phyloP scores from a whole-genome alignment of 2,329 filamentous ascomycete genomes.

The Aspergillus sp. region DNA sequence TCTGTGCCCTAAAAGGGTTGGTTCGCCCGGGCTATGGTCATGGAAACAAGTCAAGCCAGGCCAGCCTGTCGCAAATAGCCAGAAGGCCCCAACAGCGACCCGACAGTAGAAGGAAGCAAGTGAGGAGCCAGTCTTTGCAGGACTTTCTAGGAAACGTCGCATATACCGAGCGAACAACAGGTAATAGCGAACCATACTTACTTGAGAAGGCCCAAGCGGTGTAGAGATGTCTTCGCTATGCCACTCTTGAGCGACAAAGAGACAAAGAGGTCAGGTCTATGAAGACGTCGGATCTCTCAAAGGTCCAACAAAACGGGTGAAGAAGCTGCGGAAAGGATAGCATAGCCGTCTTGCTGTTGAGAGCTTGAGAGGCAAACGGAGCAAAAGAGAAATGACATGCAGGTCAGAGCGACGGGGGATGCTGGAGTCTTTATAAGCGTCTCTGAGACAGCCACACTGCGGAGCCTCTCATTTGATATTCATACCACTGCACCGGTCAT shows the following conservation, averaged over 20 bases:
- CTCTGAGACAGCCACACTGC: constrained; percentile 32
- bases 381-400: constrained; percentile 12
- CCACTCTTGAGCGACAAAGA: neutral
- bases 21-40: neutral
- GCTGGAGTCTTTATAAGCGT: constrained; percentile 35
- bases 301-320: neutral
- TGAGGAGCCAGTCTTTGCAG: neutral
- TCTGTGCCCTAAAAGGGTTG: neutral
- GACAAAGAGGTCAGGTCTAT: neutral
- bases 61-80: neutral
- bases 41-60: neutral
- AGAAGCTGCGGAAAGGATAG: neutral
- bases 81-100: neutral
- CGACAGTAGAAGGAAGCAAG: neutral
- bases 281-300: neutral
- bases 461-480: constrained; percentile 45
- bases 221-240: neutral
- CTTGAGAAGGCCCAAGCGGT: neutral
- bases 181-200: neutral
- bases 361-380: constrained; percentile 4
- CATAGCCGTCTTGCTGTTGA: constrained; percentile 1
- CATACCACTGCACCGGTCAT: constrained; percentile 44
- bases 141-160: neutral
- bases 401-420: constrained; percentile 24
- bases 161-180: neutral